A percentile compares a stretch with the other conserved stretches of the same genome.
These are phyloP conservation scores for Pascua sp. DNA, from an alignment of 1,284 basidiomycete species.

Conservation along the genomic window DNA sequence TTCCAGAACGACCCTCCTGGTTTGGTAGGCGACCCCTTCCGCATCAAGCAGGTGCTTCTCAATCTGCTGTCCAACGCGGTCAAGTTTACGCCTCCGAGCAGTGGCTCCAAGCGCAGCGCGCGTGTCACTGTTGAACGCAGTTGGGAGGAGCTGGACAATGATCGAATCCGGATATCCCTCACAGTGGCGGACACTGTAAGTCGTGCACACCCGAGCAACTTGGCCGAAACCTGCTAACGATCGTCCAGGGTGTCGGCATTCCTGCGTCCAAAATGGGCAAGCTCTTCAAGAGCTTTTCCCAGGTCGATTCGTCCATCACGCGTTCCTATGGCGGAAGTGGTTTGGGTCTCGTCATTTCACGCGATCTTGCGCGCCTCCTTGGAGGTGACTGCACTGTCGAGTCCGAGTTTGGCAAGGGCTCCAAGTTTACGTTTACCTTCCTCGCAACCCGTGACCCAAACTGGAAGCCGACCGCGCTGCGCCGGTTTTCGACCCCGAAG, in stretches of 20 bases:
- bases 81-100: conserved; percentile 36
- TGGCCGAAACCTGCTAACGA: not conserved
- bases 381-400: conserved; percentile 43
- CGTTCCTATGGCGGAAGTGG: conserved; percentile 41
- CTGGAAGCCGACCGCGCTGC: conserved; percentile 10
- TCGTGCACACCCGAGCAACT: conserved; percentile 4
- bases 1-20: conserved; percentile 36
- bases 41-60: conserved; percentile 41
- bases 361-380: conserved; percentile 38
- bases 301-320: conserved; percentile 45
- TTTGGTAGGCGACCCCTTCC: conserved; percentile 40
- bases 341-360: conserved; percentile 46
- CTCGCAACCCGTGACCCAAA: conserved; percentile 22
- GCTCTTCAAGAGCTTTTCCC: conserved; percentile 46
- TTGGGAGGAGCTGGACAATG: conserved; percentile 18
- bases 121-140: conserved; percentile 34
- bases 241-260: conserved; percentile 30
- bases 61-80: conserved; percentile 43
- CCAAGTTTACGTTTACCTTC: conserved; percentile 43
- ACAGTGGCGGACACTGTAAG: conserved; percentile 32
- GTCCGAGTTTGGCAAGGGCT: conserved; percentile 44
- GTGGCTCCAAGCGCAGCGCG: conserved; percentile 14
- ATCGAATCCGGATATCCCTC: conserved; percentile 23
- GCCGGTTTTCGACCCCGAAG: conserved; percentile 10
- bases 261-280: conserved; percentile 37